Conservation (phyloP, 352 stramenopile genomes). For the Discostella stelligera region DNA sequence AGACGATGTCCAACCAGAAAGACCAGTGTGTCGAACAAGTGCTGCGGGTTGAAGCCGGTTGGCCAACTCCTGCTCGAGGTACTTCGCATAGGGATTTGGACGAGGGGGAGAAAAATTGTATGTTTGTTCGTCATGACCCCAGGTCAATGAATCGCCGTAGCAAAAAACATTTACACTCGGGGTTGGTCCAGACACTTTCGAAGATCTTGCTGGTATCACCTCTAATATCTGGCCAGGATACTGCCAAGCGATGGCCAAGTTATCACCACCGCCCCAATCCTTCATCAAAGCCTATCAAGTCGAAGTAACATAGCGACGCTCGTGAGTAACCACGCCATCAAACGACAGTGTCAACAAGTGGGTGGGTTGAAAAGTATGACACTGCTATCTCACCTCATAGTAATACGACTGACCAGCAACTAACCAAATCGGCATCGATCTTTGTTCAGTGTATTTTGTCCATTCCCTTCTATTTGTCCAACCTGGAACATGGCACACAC, state of each 20-base stretch:
- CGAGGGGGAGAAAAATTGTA: not conserved
- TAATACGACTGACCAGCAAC: constrained; percentile 29
- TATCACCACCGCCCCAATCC: not conserved
- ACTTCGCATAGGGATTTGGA: constrained; percentile 4
- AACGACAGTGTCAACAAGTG: no score
- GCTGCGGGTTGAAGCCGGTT: not conserved
- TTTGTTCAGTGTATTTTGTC: constrained; percentile 13
- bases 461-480: not conserved
- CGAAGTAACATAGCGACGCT: no score
- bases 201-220: not conserved
- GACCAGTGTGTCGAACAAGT: constrained; percentile 4
- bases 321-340: no score
- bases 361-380: not conserved
- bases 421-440: not conserved
- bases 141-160: constrained; percentile 26
- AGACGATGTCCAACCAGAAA: constrained; percentile 13
- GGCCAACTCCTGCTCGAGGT: constrained; percentile 24
- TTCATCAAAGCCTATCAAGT: constrained; percentile 4
- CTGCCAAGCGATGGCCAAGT: constrained; percentile 8
- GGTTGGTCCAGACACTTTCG: constrained; percentile 1
- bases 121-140: not conserved
- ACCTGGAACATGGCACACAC: not conserved
- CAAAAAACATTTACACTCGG: constrained; percentile 8
- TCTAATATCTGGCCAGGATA: constrained; percentile 7
- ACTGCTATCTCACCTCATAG: constrained; percentile 12